These are phyloP conservation scores for Wakefieldia striispora DNA, from an alignment of 768 basidiomycete genomes.

Conservation along the genomic window DNA sequence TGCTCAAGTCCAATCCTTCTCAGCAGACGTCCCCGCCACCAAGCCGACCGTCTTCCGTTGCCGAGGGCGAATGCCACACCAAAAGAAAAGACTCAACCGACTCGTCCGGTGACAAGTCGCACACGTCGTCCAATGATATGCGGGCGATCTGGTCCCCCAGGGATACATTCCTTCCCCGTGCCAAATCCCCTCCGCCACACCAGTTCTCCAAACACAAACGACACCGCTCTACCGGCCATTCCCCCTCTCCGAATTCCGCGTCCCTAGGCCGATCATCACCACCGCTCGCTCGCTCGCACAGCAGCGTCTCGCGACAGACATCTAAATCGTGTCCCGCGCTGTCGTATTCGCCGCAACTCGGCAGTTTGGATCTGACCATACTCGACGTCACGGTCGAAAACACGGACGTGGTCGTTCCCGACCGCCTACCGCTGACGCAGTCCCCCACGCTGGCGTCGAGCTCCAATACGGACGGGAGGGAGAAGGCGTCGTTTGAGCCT, in stretches of 20 bases:
- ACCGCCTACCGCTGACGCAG: neutral
- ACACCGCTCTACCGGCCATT: neutral
- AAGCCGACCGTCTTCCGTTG: neutral
- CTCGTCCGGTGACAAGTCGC: neutral
- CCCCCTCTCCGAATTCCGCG: neutral
- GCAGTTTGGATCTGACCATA: neutral
- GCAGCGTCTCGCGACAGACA: neutral
- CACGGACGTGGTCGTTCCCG: too few relatives aligned
- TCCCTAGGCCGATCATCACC: neutral
- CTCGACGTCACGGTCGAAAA: neutral
- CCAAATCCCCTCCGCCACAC: constrained; percentile 18
- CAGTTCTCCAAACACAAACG: constrained; percentile 10
- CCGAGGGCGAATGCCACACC: neutral
- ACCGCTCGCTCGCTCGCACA: neutral
- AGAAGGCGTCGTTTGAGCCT: neutral
- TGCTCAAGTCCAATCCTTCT: too few relatives aligned
- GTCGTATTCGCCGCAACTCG: neutral
- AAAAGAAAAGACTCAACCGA: neutral
- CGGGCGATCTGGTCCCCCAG: constrained; percentile 12
- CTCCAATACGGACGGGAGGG: neutral
- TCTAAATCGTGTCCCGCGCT: neutral
- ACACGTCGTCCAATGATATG: neutral
- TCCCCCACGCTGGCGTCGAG: neutral
- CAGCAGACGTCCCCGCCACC: neutral
- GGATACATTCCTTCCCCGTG: constrained; percentile 22